Evolutionary conservation across 148 eudicot species (phyloP).

Genomic region (Nepenthes gracilis): DNA sequence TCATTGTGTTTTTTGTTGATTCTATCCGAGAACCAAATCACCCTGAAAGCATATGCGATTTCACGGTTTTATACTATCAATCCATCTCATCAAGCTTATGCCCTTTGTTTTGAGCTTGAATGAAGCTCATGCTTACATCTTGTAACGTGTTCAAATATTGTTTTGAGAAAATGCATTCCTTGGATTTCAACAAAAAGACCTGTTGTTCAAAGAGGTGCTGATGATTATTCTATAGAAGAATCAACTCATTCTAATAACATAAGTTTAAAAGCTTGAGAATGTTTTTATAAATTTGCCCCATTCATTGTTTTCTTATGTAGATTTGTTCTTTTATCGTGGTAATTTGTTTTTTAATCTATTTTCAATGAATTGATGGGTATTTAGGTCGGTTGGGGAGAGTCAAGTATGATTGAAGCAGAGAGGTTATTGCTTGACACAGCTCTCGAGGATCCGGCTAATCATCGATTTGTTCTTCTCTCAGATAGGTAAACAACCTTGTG

Average conservation of each 20-base stretch:
- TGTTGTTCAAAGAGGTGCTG: no score
- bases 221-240: no score
- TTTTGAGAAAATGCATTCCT: no score
- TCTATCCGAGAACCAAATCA: no score
- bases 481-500: slow-evolving; percentile 50
- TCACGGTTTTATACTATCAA: no score
- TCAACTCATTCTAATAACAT: no score
- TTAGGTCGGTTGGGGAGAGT: slow-evolving; percentile 92
- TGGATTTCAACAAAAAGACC: no score
- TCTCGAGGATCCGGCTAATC: slow-evolving; percentile 82
- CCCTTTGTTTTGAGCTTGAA: no score
- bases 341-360: slow-evolving; percentile 2
- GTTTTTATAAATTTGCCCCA: not conserved
- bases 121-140: no score
- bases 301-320: not conserved
- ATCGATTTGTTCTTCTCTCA: slow-evolving; percentile 92
- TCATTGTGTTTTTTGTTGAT: not conserved
- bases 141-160: no score
- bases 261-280: not conserved
- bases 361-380: slow-evolving; percentile 2
- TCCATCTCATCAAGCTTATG: no score
- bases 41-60: no score
- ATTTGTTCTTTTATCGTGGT: slow-evolving; percentile 1
- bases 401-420: slow-evolving; percentile 92
- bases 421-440: slow-evolving; percentile 74